These are phyloP conservation scores for Aspergillus saccharolyticus DNA, from an alignment of 495 filamentous ascomycete species.

Conservation along the genomic window DNA sequence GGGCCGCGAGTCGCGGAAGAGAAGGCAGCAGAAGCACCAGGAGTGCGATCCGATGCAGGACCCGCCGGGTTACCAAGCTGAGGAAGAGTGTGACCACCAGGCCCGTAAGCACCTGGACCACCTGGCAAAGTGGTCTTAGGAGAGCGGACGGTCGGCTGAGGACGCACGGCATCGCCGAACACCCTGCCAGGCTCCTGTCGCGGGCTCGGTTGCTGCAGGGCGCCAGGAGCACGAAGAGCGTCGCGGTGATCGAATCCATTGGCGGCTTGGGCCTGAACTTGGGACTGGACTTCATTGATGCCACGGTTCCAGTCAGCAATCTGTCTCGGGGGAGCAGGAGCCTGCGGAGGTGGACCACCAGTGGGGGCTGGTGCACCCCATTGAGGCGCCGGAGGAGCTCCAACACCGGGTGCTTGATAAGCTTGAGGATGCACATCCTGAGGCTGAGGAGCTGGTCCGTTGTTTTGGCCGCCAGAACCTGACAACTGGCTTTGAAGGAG, in stretches of 20 bases:
- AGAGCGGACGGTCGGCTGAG: slow-evolving; percentile 55
- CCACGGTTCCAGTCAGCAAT: slow-evolving; percentile 69
- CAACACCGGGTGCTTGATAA: slow-evolving; percentile 68
- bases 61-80: slow-evolving; percentile 54
- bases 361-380: slow-evolving; percentile 70
- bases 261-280: slow-evolving; percentile 57
- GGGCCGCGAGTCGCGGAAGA: slow-evolving; percentile 28
- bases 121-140: slow-evolving; percentile 54
- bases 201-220: slow-evolving; percentile 63
- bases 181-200: slow-evolving; percentile 64
- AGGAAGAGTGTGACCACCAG: slow-evolving; percentile 52
- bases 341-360: slow-evolving; percentile 55
- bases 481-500: slow-evolving; percentile 74
- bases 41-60: slow-evolving; percentile 45
- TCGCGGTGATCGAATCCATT: slow-evolving; percentile 81
- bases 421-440: slow-evolving; percentile 85
- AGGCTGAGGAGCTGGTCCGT: slow-evolving; percentile 65
- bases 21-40: slow-evolving; percentile 52
- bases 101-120: slow-evolving; percentile 58
- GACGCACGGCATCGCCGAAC: slow-evolving; percentile 68
- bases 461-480: slow-evolving; percentile 61
- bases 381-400: slow-evolving; percentile 73
- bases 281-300: slow-evolving; percentile 68
- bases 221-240: slow-evolving; percentile 56
- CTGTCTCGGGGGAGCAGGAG: slow-evolving; percentile 56